These are phyloP conservation scores for Sugiyamaella floridensis DNA, from an alignment of 805 yeast species.

Conservation along the genomic window DNA sequence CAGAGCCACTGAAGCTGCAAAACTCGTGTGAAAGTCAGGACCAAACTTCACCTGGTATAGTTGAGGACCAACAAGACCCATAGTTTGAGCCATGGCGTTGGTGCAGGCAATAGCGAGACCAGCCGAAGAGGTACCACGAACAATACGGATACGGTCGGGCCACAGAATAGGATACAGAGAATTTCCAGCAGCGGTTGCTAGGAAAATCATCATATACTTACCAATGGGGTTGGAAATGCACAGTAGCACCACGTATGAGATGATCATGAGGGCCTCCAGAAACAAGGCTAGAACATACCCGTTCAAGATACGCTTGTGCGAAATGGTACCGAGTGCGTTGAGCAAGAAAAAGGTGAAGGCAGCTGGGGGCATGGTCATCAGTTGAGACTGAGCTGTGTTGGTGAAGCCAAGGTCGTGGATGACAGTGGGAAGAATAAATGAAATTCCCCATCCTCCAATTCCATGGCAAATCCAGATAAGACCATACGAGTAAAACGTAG, in stretches of 20 bases:
- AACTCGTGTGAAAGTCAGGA: constrained; percentile 4
- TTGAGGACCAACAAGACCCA: constrained; percentile 7
- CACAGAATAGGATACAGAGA: constrained; percentile 5
- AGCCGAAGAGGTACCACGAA: constrained; percentile 4
- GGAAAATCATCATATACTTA: constrained; percentile 6
- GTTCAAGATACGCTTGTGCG: constrained; percentile 1
- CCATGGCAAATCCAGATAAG: constrained; percentile 46
- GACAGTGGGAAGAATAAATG: constrained; percentile 42
- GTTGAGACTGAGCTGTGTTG: constrained; percentile 34
- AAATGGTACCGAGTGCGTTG: constrained; percentile 1
- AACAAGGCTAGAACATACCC: not conserved
- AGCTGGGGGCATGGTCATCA: constrained; percentile 36
- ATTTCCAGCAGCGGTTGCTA: constrained; percentile 3
- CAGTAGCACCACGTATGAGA: constrained; percentile 2
- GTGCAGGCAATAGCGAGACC: constrained; percentile 6
- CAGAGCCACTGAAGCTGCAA: constrained; percentile 3
- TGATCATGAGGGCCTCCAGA: constrained; percentile 1
- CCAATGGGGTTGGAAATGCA: constrained; percentile 1
- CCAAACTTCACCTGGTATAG: constrained; percentile 5
- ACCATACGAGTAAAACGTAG: constrained; percentile 16
- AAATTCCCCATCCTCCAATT: constrained; percentile 33
- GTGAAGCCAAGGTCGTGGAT: constrained; percentile 40
- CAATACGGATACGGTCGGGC: constrained; percentile 7
- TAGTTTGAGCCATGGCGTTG: constrained; percentile 6
- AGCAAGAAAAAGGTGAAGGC: constrained; percentile 4